Base-by-base conservation (phyloP, 2,329 filamentous ascomycete species). In the Aspergillus ustus region DNA sequence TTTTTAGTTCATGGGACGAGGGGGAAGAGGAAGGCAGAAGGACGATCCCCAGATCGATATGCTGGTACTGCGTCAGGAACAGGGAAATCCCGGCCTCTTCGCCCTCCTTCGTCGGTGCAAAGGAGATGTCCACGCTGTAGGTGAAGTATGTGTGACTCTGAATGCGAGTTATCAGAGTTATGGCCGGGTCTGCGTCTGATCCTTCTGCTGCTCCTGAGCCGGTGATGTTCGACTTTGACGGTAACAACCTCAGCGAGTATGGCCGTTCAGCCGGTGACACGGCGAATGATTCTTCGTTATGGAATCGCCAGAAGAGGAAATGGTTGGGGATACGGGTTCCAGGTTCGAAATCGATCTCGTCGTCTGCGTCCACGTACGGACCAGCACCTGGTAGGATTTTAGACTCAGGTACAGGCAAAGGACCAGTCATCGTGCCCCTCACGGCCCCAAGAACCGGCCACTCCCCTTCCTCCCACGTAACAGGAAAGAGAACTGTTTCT, bases 251-350 rank as follows among this genome's bases (percentile, higher is more conserved):
- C 0, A 88, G 76, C 0, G 78, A 78, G 62, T 82, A 74, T 0
- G 76, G 73, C 56, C 81, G 78, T 0, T 72, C 78, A 0, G 66
- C 68, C 0, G 78, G 78, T 0, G 82, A 87, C 17, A 83, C 63
- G 1, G 71, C 75, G 75, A 81, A 88, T 61, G 76, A 78, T 52
- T 71, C 74, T 0, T 76, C 67, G 40, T 54, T 52, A 2, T 85
- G 85, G 17, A 80, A 84, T 5, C 87, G 78, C 78, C 85, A 87
- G 75, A 85, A 79, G 1, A 84, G 80, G 66, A 88, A 84, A 66
- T 88, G 83, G 0, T 76, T 75, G 4, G 85, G 85, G 0, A 88
- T 70, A 0, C 69, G 64, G 1, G 77, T 77, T 0, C 76, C 75
- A 0, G 79, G 75, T 9, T 72, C 66, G 67, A 87, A 87, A 28